These are phyloP conservation scores for Lipomyces yamadae DNA, from an alignment of 805 yeast genomes.

Conservation along the genomic window DNA sequence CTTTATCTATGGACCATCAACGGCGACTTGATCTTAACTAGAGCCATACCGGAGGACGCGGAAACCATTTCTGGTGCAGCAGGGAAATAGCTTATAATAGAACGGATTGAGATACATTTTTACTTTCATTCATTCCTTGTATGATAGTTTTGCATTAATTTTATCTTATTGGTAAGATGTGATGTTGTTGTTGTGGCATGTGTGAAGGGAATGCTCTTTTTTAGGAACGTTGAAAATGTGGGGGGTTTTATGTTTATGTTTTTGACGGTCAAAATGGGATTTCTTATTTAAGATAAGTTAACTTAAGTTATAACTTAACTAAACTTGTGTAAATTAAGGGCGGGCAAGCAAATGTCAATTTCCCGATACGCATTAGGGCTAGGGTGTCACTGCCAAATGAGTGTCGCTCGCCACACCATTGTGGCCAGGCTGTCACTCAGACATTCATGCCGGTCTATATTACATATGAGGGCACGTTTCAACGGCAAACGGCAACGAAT, in stretches of 20 bases:
- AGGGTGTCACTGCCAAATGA: no score
- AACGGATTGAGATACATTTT: neutral
- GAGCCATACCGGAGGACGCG: slow-evolving; percentile 22
- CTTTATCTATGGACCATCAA: slow-evolving; percentile 37
- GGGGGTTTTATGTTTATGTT: neutral
- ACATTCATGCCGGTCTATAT: no score
- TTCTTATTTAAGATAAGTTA: no score
- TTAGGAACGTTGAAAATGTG: neutral
- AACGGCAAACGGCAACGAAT: no score
- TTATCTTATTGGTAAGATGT: neutral
- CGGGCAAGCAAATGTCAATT: no score
- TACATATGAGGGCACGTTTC: no score
- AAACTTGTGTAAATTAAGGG: no score
- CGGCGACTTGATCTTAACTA: slow-evolving; percentile 30
- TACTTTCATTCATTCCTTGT: neutral
- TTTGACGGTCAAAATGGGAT: no score
- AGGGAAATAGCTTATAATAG: neutral
- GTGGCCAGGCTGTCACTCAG: no score
- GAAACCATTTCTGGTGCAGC: neutral
- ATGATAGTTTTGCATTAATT: neutral
- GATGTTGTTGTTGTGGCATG: neutral
- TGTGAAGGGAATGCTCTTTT: neutral
- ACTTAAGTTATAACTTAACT: no score
- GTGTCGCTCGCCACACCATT: no score
- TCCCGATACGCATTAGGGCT: no score